Evolutionary conservation across 805 yeast genomes (phyloP).

Genomic region (Saccharomycopsis selenospora): DNA sequence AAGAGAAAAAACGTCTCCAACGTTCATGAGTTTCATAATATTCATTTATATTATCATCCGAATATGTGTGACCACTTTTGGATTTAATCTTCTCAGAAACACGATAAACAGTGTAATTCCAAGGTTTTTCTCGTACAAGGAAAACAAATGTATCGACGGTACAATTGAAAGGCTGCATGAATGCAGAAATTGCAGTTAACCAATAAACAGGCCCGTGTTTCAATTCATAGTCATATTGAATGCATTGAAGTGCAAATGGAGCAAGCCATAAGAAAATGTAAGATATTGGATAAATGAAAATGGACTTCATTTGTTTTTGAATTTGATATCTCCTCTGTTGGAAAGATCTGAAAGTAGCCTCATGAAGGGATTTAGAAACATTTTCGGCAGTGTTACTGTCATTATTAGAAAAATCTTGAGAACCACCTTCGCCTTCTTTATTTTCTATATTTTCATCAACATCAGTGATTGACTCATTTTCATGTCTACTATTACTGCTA

Average conservation of each 20-base stretch:
- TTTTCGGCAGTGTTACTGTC: background rate
- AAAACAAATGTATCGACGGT: conserved; percentile 71
- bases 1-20: conserved; percentile 36
- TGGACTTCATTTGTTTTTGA: conserved; percentile 68
- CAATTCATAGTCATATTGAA: conserved; percentile 44
- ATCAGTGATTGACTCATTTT: conserved; percentile 7
- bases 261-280: conserved; percentile 76
- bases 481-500: background rate
- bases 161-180: conserved; percentile 76
- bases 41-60: conserved; percentile 21
- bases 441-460: conserved; percentile 2
- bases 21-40: conserved; percentile 24
- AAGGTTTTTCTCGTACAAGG: conserved; percentile 70
- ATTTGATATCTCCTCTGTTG: conserved; percentile 58
- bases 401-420: background rate
- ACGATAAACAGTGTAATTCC: conserved; percentile 41
- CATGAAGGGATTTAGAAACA: conserved; percentile 39
- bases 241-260: conserved; percentile 62
- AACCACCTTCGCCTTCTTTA: background rate
- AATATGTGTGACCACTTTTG: conserved; percentile 9
- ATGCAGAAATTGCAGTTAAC: conserved; percentile 61
- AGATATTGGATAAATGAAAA: conserved; percentile 79
- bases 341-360: conserved; percentile 53
- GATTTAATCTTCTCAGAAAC: conserved; percentile 8
- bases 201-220: conserved; percentile 49